Evolutionary conservation across 768 basidiomycete species (phyloP).

Genomic region (Mycena floridula): DNA sequence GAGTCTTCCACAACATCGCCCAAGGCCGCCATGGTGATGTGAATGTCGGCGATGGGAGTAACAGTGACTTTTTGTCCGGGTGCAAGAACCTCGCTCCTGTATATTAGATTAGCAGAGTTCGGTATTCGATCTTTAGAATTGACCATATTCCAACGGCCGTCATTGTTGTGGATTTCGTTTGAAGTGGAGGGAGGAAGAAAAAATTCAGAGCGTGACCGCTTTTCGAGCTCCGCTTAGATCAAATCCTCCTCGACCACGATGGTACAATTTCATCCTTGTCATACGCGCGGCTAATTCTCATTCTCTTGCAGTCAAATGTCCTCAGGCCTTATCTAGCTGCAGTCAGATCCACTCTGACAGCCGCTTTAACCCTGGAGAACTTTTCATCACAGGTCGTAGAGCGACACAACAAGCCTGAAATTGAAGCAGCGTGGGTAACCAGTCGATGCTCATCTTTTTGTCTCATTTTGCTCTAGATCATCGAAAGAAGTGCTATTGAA

Average conservation of each 20-base stretch:
- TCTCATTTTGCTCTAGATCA: slow-evolving; percentile 39
- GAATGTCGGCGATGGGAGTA: slow-evolving; percentile 59
- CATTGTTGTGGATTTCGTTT: background rate
- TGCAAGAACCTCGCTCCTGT: slow-evolving; percentile 56
- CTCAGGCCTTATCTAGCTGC: slow-evolving; percentile 94
- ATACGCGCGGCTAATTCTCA: slow-evolving; percentile 7
- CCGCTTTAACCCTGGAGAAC: slow-evolving; percentile 94
- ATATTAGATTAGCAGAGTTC: slow-evolving; percentile 5
- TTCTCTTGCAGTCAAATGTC: slow-evolving; percentile 72
- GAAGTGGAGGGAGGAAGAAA: background rate
- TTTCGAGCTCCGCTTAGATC: background rate
- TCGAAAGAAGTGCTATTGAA: slow-evolving; percentile 94
- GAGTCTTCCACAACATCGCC: slow-evolving; percentile 65
- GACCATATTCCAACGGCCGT: slow-evolving; percentile 66
- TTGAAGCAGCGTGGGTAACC: slow-evolving; percentile 70
- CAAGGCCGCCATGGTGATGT: slow-evolving; percentile 78
- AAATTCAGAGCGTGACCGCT: background rate
- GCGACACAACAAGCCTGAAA: slow-evolving; percentile 95
- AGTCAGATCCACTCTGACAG: slow-evolving; percentile 94
- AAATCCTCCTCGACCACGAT: slow-evolving; percentile 23
- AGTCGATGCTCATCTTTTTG: background rate
- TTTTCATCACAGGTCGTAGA: slow-evolving; percentile 98
- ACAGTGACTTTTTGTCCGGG: slow-evolving; percentile 55
- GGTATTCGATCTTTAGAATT: slow-evolving; percentile 14
- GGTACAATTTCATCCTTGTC: slow-evolving; percentile 34